Evolutionary conservation across 441 rosid genomes (phyloP).

Genomic region (Viola pubescens): DNA sequence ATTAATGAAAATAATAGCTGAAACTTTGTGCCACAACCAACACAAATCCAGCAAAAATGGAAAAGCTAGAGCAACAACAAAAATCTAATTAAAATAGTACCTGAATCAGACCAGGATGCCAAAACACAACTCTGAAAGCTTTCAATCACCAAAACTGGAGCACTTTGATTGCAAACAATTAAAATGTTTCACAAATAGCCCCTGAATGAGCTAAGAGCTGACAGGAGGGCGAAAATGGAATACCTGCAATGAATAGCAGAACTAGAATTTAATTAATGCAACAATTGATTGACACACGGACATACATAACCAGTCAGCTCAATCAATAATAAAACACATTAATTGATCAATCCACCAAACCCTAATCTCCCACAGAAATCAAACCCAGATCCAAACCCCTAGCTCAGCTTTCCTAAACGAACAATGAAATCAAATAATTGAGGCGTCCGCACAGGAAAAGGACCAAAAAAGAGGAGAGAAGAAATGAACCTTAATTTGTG

Average conservation of each 20-base stretch:
- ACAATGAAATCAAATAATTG: not conserved
- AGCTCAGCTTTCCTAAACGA: not conserved
- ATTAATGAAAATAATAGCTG: constrained; percentile 1
- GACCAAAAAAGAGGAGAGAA: not conserved
- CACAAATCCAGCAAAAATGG: constrained; percentile 5
- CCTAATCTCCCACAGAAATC: constrained; percentile 8
- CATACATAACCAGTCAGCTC: constrained; percentile 10
- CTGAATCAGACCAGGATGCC: constrained; percentile 32
- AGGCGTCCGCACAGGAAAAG: not conserved
- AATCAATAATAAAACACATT: constrained; percentile 4
- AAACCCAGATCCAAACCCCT: not conserved
- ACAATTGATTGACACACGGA: not conserved
- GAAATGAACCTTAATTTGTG: constrained; percentile 33
- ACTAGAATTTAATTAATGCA: not conserved
- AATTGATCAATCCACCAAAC: constrained; percentile 11
- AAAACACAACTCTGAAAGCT: constrained; percentile 16
- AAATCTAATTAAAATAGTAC: constrained; percentile 20
- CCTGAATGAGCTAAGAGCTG: constrained; percentile 36
- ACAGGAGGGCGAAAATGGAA: constrained; percentile 24
- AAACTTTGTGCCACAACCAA: constrained; percentile 15
- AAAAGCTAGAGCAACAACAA: not conserved
- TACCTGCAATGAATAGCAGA: constrained; percentile 28
- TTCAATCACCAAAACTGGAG: constrained; percentile 8
- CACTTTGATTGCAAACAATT: not conserved
- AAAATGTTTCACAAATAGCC: constrained; percentile 22